Conservation (phyloP, 306 rosid genomes). For the Quercus aquifolioides region DNA sequence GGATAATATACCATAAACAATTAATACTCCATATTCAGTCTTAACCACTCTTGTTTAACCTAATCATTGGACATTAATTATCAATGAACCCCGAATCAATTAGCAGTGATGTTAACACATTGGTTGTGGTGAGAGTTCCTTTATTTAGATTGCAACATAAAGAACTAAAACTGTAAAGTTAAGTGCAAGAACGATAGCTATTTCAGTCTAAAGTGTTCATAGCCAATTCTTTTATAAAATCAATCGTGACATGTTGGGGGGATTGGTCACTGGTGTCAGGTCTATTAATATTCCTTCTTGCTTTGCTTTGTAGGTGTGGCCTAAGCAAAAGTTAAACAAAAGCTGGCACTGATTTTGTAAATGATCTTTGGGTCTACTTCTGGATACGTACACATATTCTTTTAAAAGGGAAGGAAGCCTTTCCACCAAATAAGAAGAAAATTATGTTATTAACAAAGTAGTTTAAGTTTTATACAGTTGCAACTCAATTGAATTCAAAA, state of each 20-base stretch:
- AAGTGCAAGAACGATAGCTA: constrained; percentile 28
- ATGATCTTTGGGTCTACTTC: constrained; percentile 37
- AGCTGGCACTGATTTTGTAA: constrained; percentile 53
- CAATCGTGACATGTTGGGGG: neutral
- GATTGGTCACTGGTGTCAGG: constrained; percentile 19
- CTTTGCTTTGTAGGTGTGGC: constrained; percentile 34
- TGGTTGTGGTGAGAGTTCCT: too few relatives aligned
- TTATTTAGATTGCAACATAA: too few relatives aligned
- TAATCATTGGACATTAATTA: too few relatives aligned
- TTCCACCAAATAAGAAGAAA: neutral
- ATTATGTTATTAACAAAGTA: constrained; percentile 4
- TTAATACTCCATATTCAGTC: too few relatives aligned
- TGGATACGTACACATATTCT: constrained; percentile 13
- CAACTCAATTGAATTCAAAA: neutral
- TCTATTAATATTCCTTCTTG: neutral
- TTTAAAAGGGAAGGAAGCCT: neutral
- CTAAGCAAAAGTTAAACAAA: constrained; percentile 40
- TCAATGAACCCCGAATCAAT: too few relatives aligned
- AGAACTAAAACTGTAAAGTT: too few relatives aligned
- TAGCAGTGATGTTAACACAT: too few relatives aligned
- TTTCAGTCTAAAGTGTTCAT: constrained; percentile 36
- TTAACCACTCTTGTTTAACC: too few relatives aligned
- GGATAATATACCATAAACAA: too few relatives aligned
- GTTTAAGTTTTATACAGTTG: neutral
- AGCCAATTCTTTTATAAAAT: constrained; percentile 16